Evolutionary conservation across 2,329 filamentous ascomycete species (phyloP).

Genomic region (Plenodomus lindquistii): DNA sequence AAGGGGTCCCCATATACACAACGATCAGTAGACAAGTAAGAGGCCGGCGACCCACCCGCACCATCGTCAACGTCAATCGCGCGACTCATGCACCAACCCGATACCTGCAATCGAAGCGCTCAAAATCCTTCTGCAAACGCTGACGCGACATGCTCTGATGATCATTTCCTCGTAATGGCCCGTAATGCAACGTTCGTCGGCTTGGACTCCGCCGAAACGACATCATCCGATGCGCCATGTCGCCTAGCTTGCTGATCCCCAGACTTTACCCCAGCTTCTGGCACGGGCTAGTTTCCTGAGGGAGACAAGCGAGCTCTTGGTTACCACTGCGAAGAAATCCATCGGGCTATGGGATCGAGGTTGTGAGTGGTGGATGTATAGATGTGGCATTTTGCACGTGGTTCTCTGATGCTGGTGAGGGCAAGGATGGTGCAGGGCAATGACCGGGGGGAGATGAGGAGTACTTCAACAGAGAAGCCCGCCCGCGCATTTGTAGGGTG

Average conservation of each 20-base stretch:
- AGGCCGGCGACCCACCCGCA: too few relatives aligned
- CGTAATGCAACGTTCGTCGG: conserved; percentile 9
- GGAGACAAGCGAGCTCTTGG: conserved; percentile 15
- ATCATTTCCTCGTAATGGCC: too few relatives aligned
- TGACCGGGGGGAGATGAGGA: conserved; percentile 2
- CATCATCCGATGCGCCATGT: conserved; percentile 9
- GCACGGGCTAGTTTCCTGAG: conserved; percentile 16
- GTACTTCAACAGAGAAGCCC: conserved; percentile 16
- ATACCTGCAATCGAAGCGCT: too few relatives aligned
- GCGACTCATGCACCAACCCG: too few relatives aligned
- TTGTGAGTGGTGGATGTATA: neutral
- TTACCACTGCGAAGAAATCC: conserved; percentile 13
- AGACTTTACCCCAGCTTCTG: conserved; percentile 24
- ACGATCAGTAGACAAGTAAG: too few relatives aligned
- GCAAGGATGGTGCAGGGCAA: conserved; percentile 1
- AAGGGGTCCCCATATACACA: too few relatives aligned
- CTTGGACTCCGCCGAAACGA: conserved; percentile 15
- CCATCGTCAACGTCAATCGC: too few relatives aligned
- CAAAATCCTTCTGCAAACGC: too few relatives aligned
- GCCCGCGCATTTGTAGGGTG: too few relatives aligned
- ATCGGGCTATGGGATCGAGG: conserved; percentile 10
- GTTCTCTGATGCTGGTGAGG: too few relatives aligned
- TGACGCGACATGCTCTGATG: too few relatives aligned
- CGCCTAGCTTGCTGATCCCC: conserved; percentile 15
- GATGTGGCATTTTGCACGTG: too few relatives aligned